These are phyloP conservation scores for Plasmopara viticola DNA, from an alignment of 352 stramenopile species.

Conservation along the genomic window DNA sequence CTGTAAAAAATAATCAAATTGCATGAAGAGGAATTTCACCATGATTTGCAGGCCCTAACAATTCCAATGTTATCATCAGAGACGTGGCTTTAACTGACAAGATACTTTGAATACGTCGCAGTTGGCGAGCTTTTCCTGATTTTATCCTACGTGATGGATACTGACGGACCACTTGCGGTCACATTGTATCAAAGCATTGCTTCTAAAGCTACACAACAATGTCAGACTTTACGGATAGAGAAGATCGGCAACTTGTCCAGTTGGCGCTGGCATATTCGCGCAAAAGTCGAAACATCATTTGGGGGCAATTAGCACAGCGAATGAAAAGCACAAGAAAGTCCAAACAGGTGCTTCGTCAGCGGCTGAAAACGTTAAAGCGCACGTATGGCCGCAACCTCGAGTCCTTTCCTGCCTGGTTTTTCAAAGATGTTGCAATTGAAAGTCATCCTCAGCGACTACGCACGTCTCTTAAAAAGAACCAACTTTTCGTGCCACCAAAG, in stretches of 20 bases:
- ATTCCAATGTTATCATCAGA: too few species aligned
- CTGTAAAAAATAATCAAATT: too few species aligned
- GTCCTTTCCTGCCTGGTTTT: conserved; percentile 38
- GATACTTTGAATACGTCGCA: too few species aligned
- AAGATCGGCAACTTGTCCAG: conserved; percentile 52
- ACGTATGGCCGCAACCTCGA: conserved; percentile 28
- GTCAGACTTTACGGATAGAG: conserved; percentile 50
- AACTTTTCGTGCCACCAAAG: neutral
- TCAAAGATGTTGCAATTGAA: conserved; percentile 11
- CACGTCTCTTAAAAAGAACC: neutral
- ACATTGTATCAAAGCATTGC: conserved; percentile 10
- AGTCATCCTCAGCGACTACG: conserved; percentile 4
- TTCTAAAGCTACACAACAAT: conserved; percentile 16
- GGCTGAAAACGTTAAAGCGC: conserved; percentile 54
- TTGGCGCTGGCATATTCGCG: conserved; percentile 19
- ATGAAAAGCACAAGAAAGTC: conserved; percentile 27
- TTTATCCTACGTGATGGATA: conserved; percentile 16
- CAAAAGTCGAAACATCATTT: conserved; percentile 20
- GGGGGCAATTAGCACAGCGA: conserved; percentile 21
- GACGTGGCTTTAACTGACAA: too few species aligned
- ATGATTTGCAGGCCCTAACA: too few species aligned
- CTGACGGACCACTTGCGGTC: conserved; percentile 15
- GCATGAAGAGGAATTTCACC: too few species aligned
- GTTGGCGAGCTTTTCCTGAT: too few species aligned
- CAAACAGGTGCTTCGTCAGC: conserved; percentile 36